Percentiles rank a stretch among this genome's conserved stretches.
Evolutionary conservation across 805 yeast genomes (phyloP).

Genomic region (Ogataea nitratoaversa): DNA sequence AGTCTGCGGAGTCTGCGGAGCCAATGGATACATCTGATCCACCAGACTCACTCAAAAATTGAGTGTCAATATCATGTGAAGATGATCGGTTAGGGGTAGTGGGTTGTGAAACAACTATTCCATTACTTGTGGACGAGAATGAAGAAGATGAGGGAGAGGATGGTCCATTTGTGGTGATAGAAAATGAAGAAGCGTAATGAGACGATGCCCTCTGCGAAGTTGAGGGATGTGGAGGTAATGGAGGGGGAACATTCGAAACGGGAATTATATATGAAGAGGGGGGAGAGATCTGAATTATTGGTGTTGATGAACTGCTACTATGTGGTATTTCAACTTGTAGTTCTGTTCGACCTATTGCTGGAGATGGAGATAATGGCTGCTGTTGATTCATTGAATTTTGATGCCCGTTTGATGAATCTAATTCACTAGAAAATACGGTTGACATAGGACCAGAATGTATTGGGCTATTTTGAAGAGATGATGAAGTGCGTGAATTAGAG

Average conservation of each 20-base stretch:
- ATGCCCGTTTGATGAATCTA: conserved; percentile 2
- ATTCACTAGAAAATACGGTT: too few species aligned
- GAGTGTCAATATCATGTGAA: too few species aligned
- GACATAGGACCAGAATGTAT: too few species aligned
- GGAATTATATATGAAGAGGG: conserved; percentile 4
- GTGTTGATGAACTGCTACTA: conserved; percentile 1
- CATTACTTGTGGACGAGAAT: background rate
- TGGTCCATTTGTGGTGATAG: background rate
- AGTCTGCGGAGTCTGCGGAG: too few species aligned
- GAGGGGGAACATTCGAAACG: conserved; percentile 12
- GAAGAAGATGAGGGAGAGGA: too few species aligned
- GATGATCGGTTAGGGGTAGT: too few species aligned
- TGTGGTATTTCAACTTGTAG: conserved; percentile 3
- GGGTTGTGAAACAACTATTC: too few species aligned
- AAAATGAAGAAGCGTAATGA: background rate
- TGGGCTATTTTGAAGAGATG: too few species aligned
- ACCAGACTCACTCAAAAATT: too few species aligned
- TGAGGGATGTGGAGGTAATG: conserved; percentile 16
- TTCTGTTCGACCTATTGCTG: too few species aligned
- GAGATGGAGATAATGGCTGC: background rate
- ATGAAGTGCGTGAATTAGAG: too few species aligned
- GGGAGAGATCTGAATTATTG: conserved; percentile 10
- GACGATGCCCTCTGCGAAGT: background rate
- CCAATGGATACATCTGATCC: too few species aligned
- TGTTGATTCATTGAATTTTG: conserved; percentile 2